Conservation (phyloP, 208 protist genomes). For the Acanthamoeba lenticulata region DNA sequence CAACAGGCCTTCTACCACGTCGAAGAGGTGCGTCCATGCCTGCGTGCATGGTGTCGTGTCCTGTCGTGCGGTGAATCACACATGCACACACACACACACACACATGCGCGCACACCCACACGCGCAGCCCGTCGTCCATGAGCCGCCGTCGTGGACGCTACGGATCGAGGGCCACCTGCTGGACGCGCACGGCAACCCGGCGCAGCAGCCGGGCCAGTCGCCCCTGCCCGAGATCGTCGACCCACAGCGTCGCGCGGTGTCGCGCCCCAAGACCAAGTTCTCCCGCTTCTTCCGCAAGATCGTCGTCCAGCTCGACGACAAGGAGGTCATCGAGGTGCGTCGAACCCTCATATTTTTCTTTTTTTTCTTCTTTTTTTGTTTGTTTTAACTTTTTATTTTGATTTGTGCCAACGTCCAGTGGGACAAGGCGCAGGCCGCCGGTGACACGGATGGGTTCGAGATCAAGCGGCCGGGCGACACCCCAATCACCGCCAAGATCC, state of each 20-base stretch:
- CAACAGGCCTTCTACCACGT: constrained; percentile 44
- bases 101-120: not conserved
- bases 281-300: constrained; percentile 57
- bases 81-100: too few relatives aligned
- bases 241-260: constrained; percentile 13
- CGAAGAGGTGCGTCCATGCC: not conserved
- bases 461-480: constrained; percentile 37
- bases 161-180: constrained; percentile 46
- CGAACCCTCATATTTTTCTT: not conserved
- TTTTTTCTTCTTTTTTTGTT: not conserved
- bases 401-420: not conserved
- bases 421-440: constrained; percentile 19
- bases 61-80: not conserved
- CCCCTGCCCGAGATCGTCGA: not conserved
- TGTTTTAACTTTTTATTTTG: not conserved
- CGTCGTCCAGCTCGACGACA: constrained; percentile 37
- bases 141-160: constrained; percentile 55
- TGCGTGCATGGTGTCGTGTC: not conserved
- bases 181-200: not conserved
- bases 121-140: not conserved
- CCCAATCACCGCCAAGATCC: constrained; percentile 6
- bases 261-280: constrained; percentile 40
- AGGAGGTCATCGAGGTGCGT: not conserved
- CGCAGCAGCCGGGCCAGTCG: not conserved
- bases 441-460: constrained; percentile 56